Base-by-base conservation (phyloP, 2,329 filamentous ascomycete genomes). In the Orbilia ellipsospora region DNA sequence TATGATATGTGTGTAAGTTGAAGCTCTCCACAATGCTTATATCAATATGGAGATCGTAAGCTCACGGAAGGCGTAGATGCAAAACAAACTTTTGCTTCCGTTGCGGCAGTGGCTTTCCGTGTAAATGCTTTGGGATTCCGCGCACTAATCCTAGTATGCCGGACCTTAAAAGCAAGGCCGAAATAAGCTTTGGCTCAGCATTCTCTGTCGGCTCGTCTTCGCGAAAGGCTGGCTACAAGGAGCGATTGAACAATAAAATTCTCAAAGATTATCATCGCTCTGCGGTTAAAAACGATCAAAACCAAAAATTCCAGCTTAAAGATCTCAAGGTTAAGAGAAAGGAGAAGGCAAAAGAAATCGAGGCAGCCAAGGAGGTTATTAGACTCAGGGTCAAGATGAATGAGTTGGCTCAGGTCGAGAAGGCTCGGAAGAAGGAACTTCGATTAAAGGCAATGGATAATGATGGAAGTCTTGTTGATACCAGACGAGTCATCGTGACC, bases 1-100 rank as follows among this genome's bases (percentile, higher is more conserved):
- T 20, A 75, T 75, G 72, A 55, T 31, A 12, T 75, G 72, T 26
- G 12, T 75, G 72, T 69, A 51, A 75, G 72, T 75, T 31, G 10
- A 13, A 5, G 28, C 42, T 10, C 20, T 44, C 10, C 45, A 16
- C 15, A 2, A 13, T 18, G n/a, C n/a, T n/a, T 15, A 23, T 36
- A 45, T 18, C 3, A 42, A 4, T 36, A 28, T 15, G 31, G 31
- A 36, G 31, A 26, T 45, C 44, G 6, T 31, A 36, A 36, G 31
- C 12, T 45, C 20, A 50, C 31, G 2, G n/a, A 18, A 23, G 16
- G 2, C n/a, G 3, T 13, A 75, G 72, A 0, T 75, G 72, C 16
- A 69, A 69, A 23, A 20, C 72, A 7, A 15, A 40, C 18, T 69
- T 75, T 61, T 75, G 72, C 31, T 75, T 69, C 18, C 72, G 64